Evolutionary conservation across 1,284 basidiomycete species (phyloP).

Genomic region (Heliocybe sulcata): DNA sequence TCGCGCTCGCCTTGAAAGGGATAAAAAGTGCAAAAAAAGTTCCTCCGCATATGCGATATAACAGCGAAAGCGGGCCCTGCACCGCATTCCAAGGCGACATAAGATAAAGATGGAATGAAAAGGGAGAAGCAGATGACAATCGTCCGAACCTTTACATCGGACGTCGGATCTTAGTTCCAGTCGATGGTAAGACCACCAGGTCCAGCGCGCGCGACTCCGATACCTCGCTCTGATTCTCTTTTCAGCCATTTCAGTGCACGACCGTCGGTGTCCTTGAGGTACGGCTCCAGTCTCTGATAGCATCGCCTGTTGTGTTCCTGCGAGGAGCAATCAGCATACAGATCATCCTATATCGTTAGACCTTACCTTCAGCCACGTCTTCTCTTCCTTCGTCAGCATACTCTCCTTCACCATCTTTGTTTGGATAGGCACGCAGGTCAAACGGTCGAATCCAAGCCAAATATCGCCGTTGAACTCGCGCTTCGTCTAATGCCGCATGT

Average conservation of each 20-base stretch:
- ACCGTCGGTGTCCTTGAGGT: slow-evolving; percentile 66
- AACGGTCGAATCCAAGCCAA: slow-evolving; percentile 84
- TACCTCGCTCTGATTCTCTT: slow-evolving; percentile 63
- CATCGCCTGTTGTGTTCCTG: slow-evolving; percentile 84
- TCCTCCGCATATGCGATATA: neutral
- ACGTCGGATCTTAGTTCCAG: slow-evolving; percentile 45
- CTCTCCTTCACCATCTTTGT: slow-evolving; percentile 82
- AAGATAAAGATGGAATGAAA: neutral
- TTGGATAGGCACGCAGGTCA: slow-evolving; percentile 93
- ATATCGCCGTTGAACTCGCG: slow-evolving; percentile 65
- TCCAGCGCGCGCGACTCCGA: slow-evolving; percentile 52
- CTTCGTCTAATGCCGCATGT: slow-evolving; percentile 41
- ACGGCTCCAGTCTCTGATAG: slow-evolving; percentile 62
- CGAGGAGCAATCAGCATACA: neutral
- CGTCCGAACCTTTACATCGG: neutral
- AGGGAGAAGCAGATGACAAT: neutral
- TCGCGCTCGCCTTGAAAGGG: neutral
- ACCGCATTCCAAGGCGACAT: neutral
- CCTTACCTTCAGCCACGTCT: slow-evolving; percentile 79
- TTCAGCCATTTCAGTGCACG: slow-evolving; percentile 78
- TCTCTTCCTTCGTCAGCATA: slow-evolving; percentile 83
- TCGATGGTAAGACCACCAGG: slow-evolving; percentile 67
- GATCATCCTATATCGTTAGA: neutral
- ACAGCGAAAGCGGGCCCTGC: neutral
- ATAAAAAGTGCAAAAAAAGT: neutral